Evolutionary conservation across 306 rosid genomes (phyloP).

Genomic region (Quercus suber): DNA sequence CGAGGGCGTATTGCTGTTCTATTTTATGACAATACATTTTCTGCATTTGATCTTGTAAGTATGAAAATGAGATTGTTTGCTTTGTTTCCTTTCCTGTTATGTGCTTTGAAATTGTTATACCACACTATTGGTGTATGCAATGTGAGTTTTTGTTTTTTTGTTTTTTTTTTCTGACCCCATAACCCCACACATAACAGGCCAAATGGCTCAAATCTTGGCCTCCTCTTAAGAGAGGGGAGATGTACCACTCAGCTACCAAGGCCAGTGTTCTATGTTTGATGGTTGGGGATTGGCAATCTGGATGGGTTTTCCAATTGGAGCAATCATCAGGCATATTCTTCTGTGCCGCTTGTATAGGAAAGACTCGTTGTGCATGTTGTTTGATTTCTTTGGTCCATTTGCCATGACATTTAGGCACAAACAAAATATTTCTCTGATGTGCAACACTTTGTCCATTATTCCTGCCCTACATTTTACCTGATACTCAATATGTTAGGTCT

Average conservation of each 20-base stretch:
- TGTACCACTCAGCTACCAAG: not conserved
- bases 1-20: constrained; percentile 95
- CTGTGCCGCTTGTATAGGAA: not conserved
- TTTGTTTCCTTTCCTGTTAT: not conserved
- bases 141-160: not conserved
- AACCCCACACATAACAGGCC: not conserved
- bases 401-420: not conserved
- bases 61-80: constrained; percentile 14
- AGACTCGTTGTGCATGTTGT: not conserved
- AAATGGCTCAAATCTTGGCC: not conserved
- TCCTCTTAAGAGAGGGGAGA: not conserved
- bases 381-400: not conserved
- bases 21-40: constrained; percentile 89
- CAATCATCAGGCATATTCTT: not conserved
- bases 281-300: not conserved
- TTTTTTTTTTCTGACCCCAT: not conserved
- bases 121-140: not conserved
- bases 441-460: not conserved
- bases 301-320: not conserved
- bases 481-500: too few species aligned
- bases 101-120: constrained; percentile 10
- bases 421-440: not conserved
- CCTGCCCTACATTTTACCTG: too few species aligned
- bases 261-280: not conserved
- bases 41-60: constrained; percentile 93